These are phyloP conservation scores for Colletotrichum sansevieriae DNA, from an alignment of 2,329 filamentous ascomycete genomes.

Conservation along the genomic window DNA sequence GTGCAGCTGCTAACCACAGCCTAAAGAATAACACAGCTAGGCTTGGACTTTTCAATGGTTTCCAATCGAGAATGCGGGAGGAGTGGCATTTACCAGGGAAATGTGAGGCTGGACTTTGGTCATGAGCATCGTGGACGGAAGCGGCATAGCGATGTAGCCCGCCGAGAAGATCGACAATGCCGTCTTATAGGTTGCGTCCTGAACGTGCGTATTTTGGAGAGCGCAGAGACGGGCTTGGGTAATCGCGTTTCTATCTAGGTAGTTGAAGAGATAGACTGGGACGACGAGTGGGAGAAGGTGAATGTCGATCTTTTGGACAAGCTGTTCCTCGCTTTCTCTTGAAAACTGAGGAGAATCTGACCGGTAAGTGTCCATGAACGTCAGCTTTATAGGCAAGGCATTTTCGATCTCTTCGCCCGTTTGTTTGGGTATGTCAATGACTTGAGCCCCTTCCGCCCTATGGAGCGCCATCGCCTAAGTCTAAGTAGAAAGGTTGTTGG, in stretches of 20 bases:
- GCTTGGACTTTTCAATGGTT: too few species aligned
- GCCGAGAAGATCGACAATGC: too few species aligned
- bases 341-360: constrained; percentile 6
- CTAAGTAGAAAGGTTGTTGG: not conserved
- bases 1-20: too few species aligned
- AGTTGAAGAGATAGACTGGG: constrained; percentile 58
- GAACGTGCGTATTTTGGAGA: too few species aligned
- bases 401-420: constrained; percentile 4
- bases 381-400: not conserved
- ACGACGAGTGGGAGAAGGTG: constrained; percentile 64
- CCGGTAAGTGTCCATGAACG: constrained; percentile 19
- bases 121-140: too few species aligned
- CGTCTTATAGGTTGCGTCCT: too few species aligned
- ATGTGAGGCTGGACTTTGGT: too few species aligned
- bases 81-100: too few species aligned
- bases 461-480: not conserved
- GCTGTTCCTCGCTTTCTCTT: constrained; percentile 45
- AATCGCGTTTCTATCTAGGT: constrained; percentile 29
- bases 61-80: too few species aligned
- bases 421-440: not conserved
- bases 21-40: too few species aligned
- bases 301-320: constrained; percentile 56
- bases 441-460: not conserved
- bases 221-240: too few species aligned
- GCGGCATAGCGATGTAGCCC: too few species aligned